A percentile compares a stretch with the other conserved stretches of the same genome.
These are phyloP conservation scores for Trametes hirsuta DNA, from an alignment of 1,284 basidiomycete species.

Conservation along the genomic window DNA sequence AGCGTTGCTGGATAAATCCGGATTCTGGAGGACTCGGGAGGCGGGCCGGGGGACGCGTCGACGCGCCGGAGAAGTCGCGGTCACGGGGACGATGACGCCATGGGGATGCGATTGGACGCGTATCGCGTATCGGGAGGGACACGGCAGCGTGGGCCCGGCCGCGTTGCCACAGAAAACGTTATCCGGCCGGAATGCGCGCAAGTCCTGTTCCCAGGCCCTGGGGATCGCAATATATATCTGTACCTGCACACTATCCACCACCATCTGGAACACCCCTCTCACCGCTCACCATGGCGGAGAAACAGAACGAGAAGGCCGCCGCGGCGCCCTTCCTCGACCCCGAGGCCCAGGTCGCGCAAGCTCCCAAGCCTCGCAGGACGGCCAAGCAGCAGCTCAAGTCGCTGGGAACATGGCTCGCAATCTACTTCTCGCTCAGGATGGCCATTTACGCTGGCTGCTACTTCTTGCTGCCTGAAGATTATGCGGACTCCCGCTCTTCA, in stretches of 20 bases:
- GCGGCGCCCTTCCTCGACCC: conserved; percentile 1
- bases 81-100: conserved; percentile 1
- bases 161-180: neutral
- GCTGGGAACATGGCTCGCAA: neutral
- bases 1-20: neutral
- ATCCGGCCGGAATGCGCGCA: neutral
- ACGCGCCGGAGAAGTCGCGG: neutral
- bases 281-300: conserved; percentile 2
- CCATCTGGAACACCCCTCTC: neutral
- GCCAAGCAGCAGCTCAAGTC: neutral
- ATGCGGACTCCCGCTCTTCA: neutral
- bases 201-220: neutral
- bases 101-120: neutral
- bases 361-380: neutral
- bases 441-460: neutral
- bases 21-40: neutral
- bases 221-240: neutral
- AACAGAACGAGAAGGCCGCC: neutral
- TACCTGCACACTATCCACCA: neutral
- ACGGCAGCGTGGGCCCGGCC: neutral
- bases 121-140: neutral
- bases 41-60: neutral
- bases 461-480: neutral
- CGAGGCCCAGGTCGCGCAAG: neutral
- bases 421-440: neutral